Conservation (phyloP, 768 basidiomycete genomes). For the Hypholoma sublateritium region DNA sequence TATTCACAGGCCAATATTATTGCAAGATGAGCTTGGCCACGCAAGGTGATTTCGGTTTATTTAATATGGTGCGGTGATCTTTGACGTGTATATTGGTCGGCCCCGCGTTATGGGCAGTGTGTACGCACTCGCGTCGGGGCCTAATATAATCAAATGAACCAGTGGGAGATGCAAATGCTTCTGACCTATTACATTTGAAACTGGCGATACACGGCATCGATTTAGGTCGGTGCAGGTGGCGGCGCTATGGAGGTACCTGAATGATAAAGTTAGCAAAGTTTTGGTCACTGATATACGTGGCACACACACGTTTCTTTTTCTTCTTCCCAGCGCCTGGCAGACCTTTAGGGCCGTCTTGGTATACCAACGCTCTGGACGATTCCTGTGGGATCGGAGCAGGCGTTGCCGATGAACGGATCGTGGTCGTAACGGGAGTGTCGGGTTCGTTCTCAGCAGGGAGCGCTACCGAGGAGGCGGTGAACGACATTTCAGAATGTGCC, state of each 20-base stretch:
- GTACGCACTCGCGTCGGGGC: not conserved
- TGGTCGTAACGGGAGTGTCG: constrained; percentile 32
- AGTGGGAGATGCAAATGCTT: not conserved
- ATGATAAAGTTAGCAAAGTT: not conserved
- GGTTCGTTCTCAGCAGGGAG: constrained; percentile 27
- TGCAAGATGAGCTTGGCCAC: not conserved
- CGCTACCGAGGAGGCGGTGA: constrained; percentile 37
- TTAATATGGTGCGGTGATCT: not conserved
- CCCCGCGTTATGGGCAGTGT: not conserved
- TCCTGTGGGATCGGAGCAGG: constrained; percentile 38
- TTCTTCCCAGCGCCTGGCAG: constrained; percentile 59
- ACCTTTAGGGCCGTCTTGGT: constrained; percentile 49
- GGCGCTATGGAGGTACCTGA: constrained; percentile 38
- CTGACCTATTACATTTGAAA: not conserved
- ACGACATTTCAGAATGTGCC: constrained; percentile 57
- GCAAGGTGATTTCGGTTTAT: not conserved
- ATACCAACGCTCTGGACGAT: constrained; percentile 33
- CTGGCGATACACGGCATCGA: not conserved
- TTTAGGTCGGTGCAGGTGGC: constrained; percentile 31
- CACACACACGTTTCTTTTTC: constrained; percentile 73
- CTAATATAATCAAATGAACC: not conserved
- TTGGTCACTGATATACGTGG: not conserved
- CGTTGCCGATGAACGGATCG: constrained; percentile 36
- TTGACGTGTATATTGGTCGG: not conserved
- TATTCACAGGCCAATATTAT: not conserved